Evolutionary conservation across 306 rosid genomes (phyloP).

Genomic region (Castanospermum australe): DNA sequence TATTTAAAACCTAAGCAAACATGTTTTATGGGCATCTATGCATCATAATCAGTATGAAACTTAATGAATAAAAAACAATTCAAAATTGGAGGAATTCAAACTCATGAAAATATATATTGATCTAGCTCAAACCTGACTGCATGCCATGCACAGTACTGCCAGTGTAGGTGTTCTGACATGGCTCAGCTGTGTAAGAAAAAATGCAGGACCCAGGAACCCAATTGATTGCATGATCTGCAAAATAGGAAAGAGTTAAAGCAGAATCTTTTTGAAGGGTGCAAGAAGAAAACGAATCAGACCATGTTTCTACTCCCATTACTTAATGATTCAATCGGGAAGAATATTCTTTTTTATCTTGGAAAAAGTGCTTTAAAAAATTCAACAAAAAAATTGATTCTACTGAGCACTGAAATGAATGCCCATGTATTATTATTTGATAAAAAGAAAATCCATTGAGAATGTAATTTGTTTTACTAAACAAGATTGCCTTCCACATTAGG

Average conservation of each 20-base stretch:
- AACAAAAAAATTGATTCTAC: not conserved
- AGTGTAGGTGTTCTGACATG: slow-evolving; percentile 72
- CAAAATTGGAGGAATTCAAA: not conserved
- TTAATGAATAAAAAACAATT: not conserved
- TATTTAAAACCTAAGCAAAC: not conserved
- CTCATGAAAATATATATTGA: not conserved
- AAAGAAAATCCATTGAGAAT: not conserved
- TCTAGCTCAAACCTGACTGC: slow-evolving; percentile 81
- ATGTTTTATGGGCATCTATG: not conserved
- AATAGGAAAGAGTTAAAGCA: slow-evolving; percentile 17
- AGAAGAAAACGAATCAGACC: not conserved
- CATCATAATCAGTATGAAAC: slow-evolving; percentile 1
- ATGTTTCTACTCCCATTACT: not conserved
- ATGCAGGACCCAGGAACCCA: slow-evolving; percentile 91
- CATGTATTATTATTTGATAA: not conserved
- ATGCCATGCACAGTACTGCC: slow-evolving; percentile 94
- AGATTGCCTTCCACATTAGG: not conserved
- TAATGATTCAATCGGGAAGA: not conserved
- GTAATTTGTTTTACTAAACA: not conserved
- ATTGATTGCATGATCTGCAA: slow-evolving; percentile 94
- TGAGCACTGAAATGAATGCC: not conserved
- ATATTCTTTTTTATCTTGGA: slow-evolving; percentile 8
- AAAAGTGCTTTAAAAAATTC: not conserved
- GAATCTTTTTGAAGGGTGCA: not conserved
- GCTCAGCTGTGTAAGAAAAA: slow-evolving; percentile 86